Evolutionary conservation across 192 early-diverging fungal species (phyloP).

Genomic region (Umbelopsis vinacea): DNA sequence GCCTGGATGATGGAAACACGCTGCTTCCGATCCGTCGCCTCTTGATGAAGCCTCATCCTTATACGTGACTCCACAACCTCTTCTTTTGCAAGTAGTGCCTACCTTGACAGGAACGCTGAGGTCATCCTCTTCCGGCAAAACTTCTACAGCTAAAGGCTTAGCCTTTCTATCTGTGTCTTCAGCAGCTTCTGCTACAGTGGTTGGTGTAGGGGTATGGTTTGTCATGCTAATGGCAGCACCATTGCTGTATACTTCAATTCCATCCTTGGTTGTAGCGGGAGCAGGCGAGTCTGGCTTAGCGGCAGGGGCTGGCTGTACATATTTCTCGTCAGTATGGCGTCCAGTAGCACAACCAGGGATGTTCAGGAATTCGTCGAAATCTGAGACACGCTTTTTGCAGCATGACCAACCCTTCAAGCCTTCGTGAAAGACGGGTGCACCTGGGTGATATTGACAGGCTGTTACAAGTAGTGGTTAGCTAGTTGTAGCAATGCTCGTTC

Average conservation of each 20-base stretch:
- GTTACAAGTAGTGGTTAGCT: not conserved
- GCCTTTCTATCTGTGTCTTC: constrained; percentile 59
- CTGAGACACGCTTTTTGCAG: constrained; percentile 85
- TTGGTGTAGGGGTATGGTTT: constrained; percentile 31
- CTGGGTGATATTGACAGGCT: constrained; percentile 88
- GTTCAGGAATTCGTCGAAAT: constrained; percentile 93
- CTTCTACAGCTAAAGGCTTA: not conserved
- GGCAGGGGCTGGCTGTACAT: constrained; percentile 36
- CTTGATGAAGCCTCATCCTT: constrained; percentile 62
- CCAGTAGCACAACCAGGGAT: constrained; percentile 89
- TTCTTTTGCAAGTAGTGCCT: constrained; percentile 85
- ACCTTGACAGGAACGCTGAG: constrained; percentile 66
- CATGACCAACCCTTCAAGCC: constrained; percentile 95
- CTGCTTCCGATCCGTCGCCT: constrained; percentile 48
- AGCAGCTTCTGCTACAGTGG: constrained; percentile 36
- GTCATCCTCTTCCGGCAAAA: constrained; percentile 70
- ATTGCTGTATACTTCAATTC: constrained; percentile 45
- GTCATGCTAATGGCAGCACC: constrained; percentile 22
- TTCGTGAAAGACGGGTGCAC: constrained; percentile 95
- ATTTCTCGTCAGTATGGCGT: constrained; percentile 56
- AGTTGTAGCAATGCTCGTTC: not conserved
- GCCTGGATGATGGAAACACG: constrained; percentile 90
- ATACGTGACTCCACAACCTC: constrained; percentile 74
- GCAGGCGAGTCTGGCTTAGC: constrained; percentile 33
- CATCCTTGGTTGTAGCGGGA: constrained; percentile 32